phyloP scores from a whole-genome alignment of 2,329 filamentous ascomycete species.

The Aureobasidium leucospermi region DNA sequence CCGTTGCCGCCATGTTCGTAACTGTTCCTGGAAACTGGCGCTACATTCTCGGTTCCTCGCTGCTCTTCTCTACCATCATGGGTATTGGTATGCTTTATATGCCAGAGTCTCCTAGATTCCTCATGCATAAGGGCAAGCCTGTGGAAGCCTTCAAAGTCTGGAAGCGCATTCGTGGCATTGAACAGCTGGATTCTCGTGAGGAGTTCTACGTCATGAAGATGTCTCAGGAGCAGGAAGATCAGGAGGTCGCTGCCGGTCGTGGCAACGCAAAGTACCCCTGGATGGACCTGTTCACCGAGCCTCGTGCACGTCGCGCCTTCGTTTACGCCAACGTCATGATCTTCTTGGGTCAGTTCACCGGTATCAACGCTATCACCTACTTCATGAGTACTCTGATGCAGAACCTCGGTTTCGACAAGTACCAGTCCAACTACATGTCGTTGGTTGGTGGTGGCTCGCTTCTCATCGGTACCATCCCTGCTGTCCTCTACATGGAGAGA shows the following conservation, averaged over 20 bases:
- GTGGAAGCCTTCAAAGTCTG: slow-evolving; percentile 60
- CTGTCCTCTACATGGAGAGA: slow-evolving; percentile 57
- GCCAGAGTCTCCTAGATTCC: slow-evolving; percentile 60
- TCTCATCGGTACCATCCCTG: slow-evolving; percentile 41
- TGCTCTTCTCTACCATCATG: slow-evolving; percentile 18
- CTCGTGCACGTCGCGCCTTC: slow-evolving; percentile 58
- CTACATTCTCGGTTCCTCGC: slow-evolving; percentile 55
- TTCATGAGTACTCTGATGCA: slow-evolving; percentile 63
- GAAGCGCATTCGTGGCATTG: slow-evolving; percentile 62
- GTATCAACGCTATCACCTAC: slow-evolving; percentile 64
- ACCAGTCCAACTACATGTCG: slow-evolving; percentile 64
- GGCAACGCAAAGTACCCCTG: slow-evolving; percentile 55
- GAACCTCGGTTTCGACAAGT: slow-evolving; percentile 58
- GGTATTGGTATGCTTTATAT: slow-evolving; percentile 61
- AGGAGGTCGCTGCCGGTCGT: slow-evolving; percentile 43
- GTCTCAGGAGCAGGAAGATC: slow-evolving; percentile 47
- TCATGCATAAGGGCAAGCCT: slow-evolving; percentile 59
- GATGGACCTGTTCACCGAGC: slow-evolving; percentile 67
- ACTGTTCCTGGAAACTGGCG: slow-evolving; percentile 64
- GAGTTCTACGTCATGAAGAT: slow-evolving; percentile 70
- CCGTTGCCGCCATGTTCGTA: slow-evolving; percentile 65
- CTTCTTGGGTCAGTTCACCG: slow-evolving; percentile 60
- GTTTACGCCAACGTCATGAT: slow-evolving; percentile 65
- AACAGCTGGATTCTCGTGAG: slow-evolving; percentile 50
- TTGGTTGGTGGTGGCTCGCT: slow-evolving; percentile 63